Conservation (phyloP, 2,329 filamentous ascomycete genomes). For the Stagonosporopsis cucurbitacearum region DNA sequence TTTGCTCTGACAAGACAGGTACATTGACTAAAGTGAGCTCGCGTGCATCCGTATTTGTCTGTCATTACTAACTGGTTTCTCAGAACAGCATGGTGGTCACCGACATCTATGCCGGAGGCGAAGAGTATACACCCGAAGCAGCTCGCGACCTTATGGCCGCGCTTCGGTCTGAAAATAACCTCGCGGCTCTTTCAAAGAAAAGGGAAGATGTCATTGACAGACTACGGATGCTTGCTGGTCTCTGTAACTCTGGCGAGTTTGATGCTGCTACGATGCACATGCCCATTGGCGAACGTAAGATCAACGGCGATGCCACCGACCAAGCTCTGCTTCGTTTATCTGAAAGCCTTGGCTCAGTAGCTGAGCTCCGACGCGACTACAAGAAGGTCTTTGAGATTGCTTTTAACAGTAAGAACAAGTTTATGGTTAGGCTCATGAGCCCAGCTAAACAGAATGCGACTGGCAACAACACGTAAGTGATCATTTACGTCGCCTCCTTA, state of each 20-base stretch:
- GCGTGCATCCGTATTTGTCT: not conserved
- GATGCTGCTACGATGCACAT: conserved; percentile 68
- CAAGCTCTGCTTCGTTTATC: conserved; percentile 76
- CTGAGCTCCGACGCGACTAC: conserved; percentile 68
- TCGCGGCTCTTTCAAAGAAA: conserved; percentile 29
- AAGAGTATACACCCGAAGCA: conserved; percentile 59
- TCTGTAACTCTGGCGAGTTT: conserved; percentile 80
- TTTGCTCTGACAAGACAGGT: conserved; percentile 80
- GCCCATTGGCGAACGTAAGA: conserved; percentile 66
- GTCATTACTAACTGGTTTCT: not conserved
- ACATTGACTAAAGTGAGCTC: conserved; percentile 61
- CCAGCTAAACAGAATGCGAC: conserved; percentile 41
- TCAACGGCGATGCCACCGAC: conserved; percentile 79
- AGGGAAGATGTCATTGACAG: conserved; percentile 53
- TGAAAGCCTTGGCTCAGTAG: conserved; percentile 67
- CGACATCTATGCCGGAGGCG: conserved; percentile 67
- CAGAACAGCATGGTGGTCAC: conserved; percentile 78
- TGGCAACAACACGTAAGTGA: conserved; percentile 31
- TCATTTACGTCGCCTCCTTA: too few relatives aligned
- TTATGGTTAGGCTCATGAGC: conserved; percentile 71
- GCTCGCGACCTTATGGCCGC: conserved; percentile 50
- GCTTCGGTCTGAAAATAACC: conserved; percentile 48
- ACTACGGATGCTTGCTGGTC: conserved; percentile 65
- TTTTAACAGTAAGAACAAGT: conserved; percentile 87
- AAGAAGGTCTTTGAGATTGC: conserved; percentile 65